Evolutionary conservation across 2,329 filamentous ascomycete genomes (phyloP).

Genomic region (Gnomoniopsis smithogilvyi): DNA sequence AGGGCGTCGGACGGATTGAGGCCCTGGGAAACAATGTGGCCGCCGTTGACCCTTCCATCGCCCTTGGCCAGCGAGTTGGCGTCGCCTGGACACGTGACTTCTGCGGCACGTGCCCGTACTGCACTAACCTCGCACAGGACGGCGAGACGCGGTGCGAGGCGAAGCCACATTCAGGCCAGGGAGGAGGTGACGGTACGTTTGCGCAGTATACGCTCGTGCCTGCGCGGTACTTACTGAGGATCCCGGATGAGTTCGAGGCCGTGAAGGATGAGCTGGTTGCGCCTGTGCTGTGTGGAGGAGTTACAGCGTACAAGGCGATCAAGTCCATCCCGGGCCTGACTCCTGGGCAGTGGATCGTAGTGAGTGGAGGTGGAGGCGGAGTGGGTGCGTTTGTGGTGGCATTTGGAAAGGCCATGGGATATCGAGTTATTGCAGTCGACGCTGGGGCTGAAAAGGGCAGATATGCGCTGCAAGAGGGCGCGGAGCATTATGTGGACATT

Average conservation of each 20-base stretch:
- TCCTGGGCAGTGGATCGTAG: conserved; percentile 33
- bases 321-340: conserved; percentile 27
- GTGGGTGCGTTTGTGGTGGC: conserved; percentile 36
- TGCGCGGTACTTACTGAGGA: conserved; percentile 29
- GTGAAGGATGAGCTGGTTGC: conserved; percentile 34
- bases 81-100: conserved; percentile 36
- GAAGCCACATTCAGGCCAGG: conserved; percentile 30
- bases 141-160: conserved; percentile 35
- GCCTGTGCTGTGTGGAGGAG: conserved; percentile 40
- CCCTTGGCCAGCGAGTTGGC: conserved; percentile 33
- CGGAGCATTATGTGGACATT: conserved; percentile 36
- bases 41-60: conserved; percentile 21
- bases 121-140: conserved; percentile 23
- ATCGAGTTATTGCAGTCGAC: conserved; percentile 36
- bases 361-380: conserved; percentile 37
- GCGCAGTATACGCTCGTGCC: conserved; percentile 35
- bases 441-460: conserved; percentile 28
- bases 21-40: conserved; percentile 32
- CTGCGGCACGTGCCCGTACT: conserved; percentile 31
- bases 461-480: conserved; percentile 29
- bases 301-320: conserved; percentile 40
- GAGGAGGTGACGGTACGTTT: conserved; percentile 34
- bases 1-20: conserved; percentile 39
- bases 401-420: conserved; percentile 40
- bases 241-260: conserved; percentile 27